Base-by-base conservation (phyloP, 2,329 filamentous ascomycete genomes). In the Aschersonia sp. region DNA sequence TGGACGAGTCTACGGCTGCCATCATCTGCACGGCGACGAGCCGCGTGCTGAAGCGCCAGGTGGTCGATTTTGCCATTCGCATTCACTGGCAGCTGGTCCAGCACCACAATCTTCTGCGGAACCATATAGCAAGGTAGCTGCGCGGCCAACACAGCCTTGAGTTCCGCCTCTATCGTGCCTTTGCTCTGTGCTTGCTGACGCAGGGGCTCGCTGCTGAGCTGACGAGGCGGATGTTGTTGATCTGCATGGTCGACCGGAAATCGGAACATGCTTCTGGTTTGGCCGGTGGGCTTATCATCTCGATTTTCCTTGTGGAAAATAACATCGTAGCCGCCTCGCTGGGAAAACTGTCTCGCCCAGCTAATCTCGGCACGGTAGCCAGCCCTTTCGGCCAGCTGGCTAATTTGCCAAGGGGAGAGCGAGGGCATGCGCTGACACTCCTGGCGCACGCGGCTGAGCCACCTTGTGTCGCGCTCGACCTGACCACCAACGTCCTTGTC, bases 331-430 rank as follows among this genome's bases (percentile, higher is more conserved):
- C 52, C 56, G 10, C 59, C 59, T 1, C 45, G 47, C n/a, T 57
- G 58, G 6, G 52, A 51, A 22, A 48, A 22, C 41, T 68, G 68
- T 12, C 63, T 58, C 0, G 72, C 73, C 52, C 70, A 72, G 47
- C 64, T 63, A 4, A 64, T 53, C 22, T 73, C 66, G 22, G 73
- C 70, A 30, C 66, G 56, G 50, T 69, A 75, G n/a, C 70, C 70
- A 11, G 63, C 55, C 55, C 49, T 6, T 37, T 61, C 39, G 9
- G 52, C 53, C 3, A 62, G 42, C 30, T 54, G 43, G 2, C 46
- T 49, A 6, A 59, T 42, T 4, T 56, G 52, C 2, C 50, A 12
- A 4, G 52, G 51, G 1, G 53, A 54, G 6, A 54, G 49, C 9
- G 49, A 51, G 7, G 48, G 6, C 4, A 6, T 30, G 11, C n/a